Conservation (phyloP, 2,329 filamentous ascomycete species). For the Coniochaeta sp. region DNA sequence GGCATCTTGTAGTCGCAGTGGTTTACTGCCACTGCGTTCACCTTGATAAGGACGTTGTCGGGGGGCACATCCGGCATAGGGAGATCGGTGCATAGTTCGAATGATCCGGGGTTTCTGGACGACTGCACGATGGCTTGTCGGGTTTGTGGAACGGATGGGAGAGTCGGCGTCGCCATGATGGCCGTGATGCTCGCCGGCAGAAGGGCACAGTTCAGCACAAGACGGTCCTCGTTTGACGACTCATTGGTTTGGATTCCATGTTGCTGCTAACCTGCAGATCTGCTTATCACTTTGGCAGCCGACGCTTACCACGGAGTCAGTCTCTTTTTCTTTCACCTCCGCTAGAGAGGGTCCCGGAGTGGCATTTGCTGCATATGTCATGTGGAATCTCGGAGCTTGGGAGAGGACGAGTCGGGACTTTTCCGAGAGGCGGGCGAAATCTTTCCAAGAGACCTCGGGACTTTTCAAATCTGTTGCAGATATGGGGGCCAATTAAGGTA, state of each 20-base stretch:
- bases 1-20: slow-evolving; percentile 22
- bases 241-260: not conserved
- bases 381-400: not conserved
- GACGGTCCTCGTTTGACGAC: not conserved
- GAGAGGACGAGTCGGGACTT: not conserved
- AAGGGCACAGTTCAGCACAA: not conserved
- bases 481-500: not conserved
- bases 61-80: slow-evolving; percentile 5
- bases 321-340: not conserved
- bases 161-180: slow-evolving; percentile 2
- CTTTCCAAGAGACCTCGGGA: slow-evolving; percentile 1
- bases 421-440: not conserved
- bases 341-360: not conserved
- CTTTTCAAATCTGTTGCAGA: not conserved
- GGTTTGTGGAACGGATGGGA: not conserved
- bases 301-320: not conserved
- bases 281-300: not conserved
- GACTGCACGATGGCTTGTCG: slow-evolving; percentile 2
- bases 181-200: not conserved
- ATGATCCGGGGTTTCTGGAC: not conserved
- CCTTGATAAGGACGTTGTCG: slow-evolving; percentile 12
- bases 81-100: slow-evolving; percentile 2
- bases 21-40: slow-evolving; percentile 19
- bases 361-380: not conserved
- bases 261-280: not conserved